Evolutionary conservation across 2,329 filamentous ascomycete genomes (phyloP), one percentile per base, ranked within the genome.

Genomic region (Fusarium phyllophilum): DNA sequence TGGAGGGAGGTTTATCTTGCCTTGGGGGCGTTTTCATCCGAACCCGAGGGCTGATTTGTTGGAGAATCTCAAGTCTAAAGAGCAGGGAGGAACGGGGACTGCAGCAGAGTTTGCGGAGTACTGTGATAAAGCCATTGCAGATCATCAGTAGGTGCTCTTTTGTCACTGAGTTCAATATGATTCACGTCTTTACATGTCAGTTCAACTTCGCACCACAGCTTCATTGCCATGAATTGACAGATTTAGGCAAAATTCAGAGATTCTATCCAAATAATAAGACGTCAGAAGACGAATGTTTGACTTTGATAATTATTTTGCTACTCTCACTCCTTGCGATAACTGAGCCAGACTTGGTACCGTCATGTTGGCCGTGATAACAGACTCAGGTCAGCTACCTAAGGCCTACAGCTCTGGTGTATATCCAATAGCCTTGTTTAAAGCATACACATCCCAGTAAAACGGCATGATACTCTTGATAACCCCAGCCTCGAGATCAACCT

Each of bases 401-500:
- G 18, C 18, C 24, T 48, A 48, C 3, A 55, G 2, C 15, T 62
- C 69, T 6, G 71, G 69, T 11, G 48, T 72, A 31, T 77, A 61
- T 6, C 67, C 74, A 38, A 79, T 57, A 11, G 75, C 74, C 34
- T 66, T 66, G 54, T 77, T 79, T 22, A 77, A 6, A 22, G 67
- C 66, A 10, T 78, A 62, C 5, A 83, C 80, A 65, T 83, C 79
- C 81, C 82, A 82, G 49, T 83, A 83, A 62, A 82, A 83, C 2
- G 81, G 77, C 59, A 74, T 77, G 1, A 82, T 78, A 31, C 78
- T 74, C 18, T 71, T 71, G 31, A 83, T 79, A 17, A 77, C 69
- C 4, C 80, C 81, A 13, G 76, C 78, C 24, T 80, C 78, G 20
- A 80, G 49, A 67, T 83, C 81, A 38, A 83, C 78, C 15, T 72